Evolutionary conservation across 768 basidiomycete genomes (phyloP).

Genomic region (Nevesoporus exiguus): DNA sequence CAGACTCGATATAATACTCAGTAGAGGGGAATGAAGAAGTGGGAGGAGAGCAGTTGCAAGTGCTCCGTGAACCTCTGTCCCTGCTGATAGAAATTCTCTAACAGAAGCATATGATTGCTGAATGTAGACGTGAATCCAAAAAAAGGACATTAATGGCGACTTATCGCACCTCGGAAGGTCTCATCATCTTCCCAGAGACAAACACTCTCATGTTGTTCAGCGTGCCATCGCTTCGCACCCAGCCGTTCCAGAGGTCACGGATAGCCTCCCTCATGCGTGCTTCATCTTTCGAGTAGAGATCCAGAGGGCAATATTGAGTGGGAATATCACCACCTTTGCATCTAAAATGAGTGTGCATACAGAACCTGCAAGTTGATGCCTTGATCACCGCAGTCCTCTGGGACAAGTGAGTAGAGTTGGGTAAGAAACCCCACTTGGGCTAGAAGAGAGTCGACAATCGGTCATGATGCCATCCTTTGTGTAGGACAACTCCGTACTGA

Average conservation of each 20-base stretch:
- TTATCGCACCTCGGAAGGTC: constrained; percentile 54
- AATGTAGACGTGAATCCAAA: background rate
- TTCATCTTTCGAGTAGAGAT: constrained; percentile 75
- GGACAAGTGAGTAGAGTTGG: constrained; percentile 59
- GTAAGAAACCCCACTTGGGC: constrained; percentile 98
- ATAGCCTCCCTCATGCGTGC: constrained; percentile 63
- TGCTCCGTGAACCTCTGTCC: constrained; percentile 40
- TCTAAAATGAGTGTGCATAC: constrained; percentile 75
- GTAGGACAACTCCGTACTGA: constrained; percentile 8
- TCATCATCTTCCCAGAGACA: constrained; percentile 55
- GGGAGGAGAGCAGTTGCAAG: constrained; percentile 51
- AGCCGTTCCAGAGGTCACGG: constrained; percentile 65
- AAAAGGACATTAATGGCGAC: background rate
- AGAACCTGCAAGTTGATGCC: constrained; percentile 77
- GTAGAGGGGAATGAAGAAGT: constrained; percentile 46
- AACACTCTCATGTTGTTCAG: constrained; percentile 86
- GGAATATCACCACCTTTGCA: constrained; percentile 31
- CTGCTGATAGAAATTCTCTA: constrained; percentile 14
- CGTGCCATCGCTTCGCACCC: constrained; percentile 60
- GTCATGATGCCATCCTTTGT: background rate
- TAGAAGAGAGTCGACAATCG: constrained; percentile 31
- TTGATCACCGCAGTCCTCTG: constrained; percentile 56
- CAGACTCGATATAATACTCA: constrained; percentile 52
- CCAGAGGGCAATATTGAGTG: constrained; percentile 78
- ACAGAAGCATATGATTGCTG: constrained; percentile 10